A percentile compares a stretch with the other conserved stretches of the same genome.
phyloP scores from a whole-genome alignment of 2,329 filamentous ascomycete genomes.

The Chrysoporthe deuterocubensis region DNA sequence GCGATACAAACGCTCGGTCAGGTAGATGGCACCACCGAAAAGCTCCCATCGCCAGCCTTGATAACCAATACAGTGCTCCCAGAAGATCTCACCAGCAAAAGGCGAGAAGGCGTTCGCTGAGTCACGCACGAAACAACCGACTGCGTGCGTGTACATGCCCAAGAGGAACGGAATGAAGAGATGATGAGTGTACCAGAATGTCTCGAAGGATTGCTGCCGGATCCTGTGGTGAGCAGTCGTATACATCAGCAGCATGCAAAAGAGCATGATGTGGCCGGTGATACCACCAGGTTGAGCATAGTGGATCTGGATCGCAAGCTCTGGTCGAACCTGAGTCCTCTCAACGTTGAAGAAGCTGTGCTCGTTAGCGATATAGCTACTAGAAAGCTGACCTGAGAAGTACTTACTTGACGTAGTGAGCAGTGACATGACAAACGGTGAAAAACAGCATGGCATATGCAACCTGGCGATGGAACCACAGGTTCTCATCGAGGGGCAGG shows the following conservation, averaged over 20 bases:
- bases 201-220: constrained; percentile 95
- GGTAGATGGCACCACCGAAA: constrained; percentile 81
- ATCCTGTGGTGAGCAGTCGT: constrained; percentile 93
- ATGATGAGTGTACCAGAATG: constrained; percentile 99
- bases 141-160: constrained; percentile 92
- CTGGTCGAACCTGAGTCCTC: constrained; percentile 76
- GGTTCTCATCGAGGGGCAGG: constrained; percentile 91
- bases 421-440: constrained; percentile 73
- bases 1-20: constrained; percentile 86
- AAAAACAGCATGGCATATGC: constrained; percentile 89
- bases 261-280: constrained; percentile 94
- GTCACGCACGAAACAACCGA: constrained; percentile 95
- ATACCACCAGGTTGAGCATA: constrained; percentile 88
- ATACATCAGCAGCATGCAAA: constrained; percentile 99
- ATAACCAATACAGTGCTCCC: constrained; percentile 93
- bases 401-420: constrained; percentile 90
- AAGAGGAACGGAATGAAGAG: constrained; percentile 97
- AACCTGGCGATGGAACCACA: constrained; percentile 95
- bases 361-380: background rate
- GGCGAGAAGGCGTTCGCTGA: constrained; percentile 73
- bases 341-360: constrained; percentile 95
- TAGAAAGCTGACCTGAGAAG: background rate
- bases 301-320: constrained; percentile 86
- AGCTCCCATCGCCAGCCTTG: constrained; percentile 98
- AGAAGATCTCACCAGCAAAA: constrained; percentile 81